Evolutionary conservation across 805 yeast genomes (phyloP).

Genomic region (baker's yeast (Saccharomyces cerevisiae)): DNA sequence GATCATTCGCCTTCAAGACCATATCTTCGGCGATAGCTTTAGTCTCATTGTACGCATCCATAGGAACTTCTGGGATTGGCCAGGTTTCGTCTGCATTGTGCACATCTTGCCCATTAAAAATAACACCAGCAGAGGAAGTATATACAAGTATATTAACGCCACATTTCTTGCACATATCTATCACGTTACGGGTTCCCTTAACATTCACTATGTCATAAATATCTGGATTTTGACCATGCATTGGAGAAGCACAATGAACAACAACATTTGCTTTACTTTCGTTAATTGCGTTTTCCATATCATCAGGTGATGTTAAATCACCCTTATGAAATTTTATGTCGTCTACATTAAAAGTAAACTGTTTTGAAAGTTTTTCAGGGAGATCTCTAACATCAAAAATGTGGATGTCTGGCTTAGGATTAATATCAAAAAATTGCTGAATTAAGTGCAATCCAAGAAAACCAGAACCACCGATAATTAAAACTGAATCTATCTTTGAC

Average conservation of each 20-base stretch:
- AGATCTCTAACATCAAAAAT: conserved; percentile 89
- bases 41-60: conserved; percentile 96
- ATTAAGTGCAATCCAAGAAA: conserved; percentile 87
- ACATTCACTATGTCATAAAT: conserved; percentile 87
- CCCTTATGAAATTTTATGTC: conserved; percentile 63
- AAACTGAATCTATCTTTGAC: conserved; percentile 36
- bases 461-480: conserved; percentile 93
- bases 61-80: conserved; percentile 85
- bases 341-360: conserved; percentile 62
- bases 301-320: conserved; percentile 69
- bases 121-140: conserved; percentile 96
- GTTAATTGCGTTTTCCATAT: conserved; percentile 55
- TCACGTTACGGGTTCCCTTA: conserved; percentile 71
- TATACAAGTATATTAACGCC: conserved; percentile 65
- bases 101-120: conserved; percentile 89
- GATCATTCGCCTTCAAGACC: conserved; percentile 66
- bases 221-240: conserved; percentile 78
- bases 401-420: conserved; percentile 64
- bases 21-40: conserved; percentile 84
- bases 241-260: conserved; percentile 94
- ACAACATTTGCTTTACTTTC: conserved; percentile 59
- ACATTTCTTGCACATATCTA: conserved; percentile 50
- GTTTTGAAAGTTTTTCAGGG: conserved; percentile 61
- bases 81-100: conserved; percentile 87
- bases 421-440: conserved; percentile 64